phyloP scores from a whole-genome alignment of 2,329 filamentous ascomycete genomes.

The Metarhizium brunneum region DNA sequence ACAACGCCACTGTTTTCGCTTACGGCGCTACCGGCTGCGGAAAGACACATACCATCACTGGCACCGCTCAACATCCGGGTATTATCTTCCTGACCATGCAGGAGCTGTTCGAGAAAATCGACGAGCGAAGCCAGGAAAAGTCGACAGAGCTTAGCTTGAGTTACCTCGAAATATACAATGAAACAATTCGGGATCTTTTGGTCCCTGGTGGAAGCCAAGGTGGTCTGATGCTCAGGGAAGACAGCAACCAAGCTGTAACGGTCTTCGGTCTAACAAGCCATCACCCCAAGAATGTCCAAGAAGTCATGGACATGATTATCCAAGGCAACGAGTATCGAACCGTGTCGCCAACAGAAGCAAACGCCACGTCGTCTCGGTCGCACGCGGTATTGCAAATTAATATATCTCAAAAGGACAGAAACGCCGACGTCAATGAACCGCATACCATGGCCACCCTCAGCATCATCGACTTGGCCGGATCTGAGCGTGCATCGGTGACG shows the following conservation, averaged over 20 bases:
- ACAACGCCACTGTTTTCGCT: slow-evolving; percentile 97
- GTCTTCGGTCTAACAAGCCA: slow-evolving; percentile 88
- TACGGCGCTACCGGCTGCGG: slow-evolving; percentile 97
- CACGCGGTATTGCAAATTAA: slow-evolving; percentile 98
- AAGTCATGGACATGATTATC: slow-evolving; percentile 99
- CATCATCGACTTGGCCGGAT: slow-evolving; percentile 95
- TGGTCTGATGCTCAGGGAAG: slow-evolving; percentile 85
- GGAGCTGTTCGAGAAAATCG: slow-evolving; percentile 92
- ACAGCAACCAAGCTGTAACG: slow-evolving; percentile 85
- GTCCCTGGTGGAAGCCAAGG: slow-evolving; percentile 76
- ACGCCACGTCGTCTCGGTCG: slow-evolving; percentile 93
- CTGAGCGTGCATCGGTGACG: slow-evolving; percentile 89
- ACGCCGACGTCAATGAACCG: slow-evolving; percentile 84
- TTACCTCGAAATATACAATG: slow-evolving; percentile 98
- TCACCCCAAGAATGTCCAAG: slow-evolving; percentile 79
- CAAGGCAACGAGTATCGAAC: slow-evolving; percentile 89
- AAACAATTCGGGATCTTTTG: slow-evolving; percentile 91
- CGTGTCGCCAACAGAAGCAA: slow-evolving; percentile 93
- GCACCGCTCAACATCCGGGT: slow-evolving; percentile 83
- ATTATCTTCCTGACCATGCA: slow-evolving; percentile 99
- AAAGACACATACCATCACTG: slow-evolving; percentile 96
- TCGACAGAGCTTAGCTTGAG: slow-evolving; percentile 83
- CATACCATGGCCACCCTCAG: slow-evolving; percentile 97
- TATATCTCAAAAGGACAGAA: slow-evolving; percentile 85
- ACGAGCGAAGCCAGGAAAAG: slow-evolving; percentile 79